These are phyloP conservation scores for Lenwebbia sp. DNA, from an alignment of 345 rosid genomes.

Conservation along the genomic window DNA sequence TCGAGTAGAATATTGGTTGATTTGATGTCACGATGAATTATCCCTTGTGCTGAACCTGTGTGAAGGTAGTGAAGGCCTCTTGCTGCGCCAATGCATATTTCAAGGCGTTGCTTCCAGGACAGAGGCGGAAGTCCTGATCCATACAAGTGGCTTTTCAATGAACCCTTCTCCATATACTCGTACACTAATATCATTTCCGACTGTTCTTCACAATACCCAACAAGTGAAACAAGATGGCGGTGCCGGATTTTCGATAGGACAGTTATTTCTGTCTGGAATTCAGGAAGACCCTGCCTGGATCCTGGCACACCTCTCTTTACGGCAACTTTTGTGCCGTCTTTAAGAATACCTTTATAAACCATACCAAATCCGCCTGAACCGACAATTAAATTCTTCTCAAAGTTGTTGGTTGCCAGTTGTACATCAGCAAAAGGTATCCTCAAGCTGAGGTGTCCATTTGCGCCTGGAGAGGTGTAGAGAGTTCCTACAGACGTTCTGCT, in stretches of 20 bases:
- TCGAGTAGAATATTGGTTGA: slow-evolving; percentile 88
- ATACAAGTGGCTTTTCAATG: slow-evolving; percentile 74
- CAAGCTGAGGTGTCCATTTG: slow-evolving; percentile 52
- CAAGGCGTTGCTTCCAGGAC: slow-evolving; percentile 92
- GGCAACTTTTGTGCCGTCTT: slow-evolving; percentile 70
- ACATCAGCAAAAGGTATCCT: slow-evolving; percentile 70
- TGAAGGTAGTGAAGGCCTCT: slow-evolving; percentile 95
- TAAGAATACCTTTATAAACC: slow-evolving; percentile 80
- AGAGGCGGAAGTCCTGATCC: slow-evolving; percentile 49
- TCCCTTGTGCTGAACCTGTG: slow-evolving; percentile 88
- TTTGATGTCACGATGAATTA: slow-evolving; percentile 94
- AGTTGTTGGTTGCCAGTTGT: slow-evolving; percentile 62
- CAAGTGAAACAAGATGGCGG: slow-evolving; percentile 85
- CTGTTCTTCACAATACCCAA: slow-evolving; percentile 91
- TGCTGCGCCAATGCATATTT: slow-evolving; percentile 85
- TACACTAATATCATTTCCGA: slow-evolving; percentile 91
- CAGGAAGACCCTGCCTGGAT: slow-evolving; percentile 93
- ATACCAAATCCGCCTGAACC: slow-evolving; percentile 95
- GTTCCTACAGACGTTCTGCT: slow-evolving; percentile 75
- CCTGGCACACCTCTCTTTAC: slow-evolving; percentile 89
- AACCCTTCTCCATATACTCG: slow-evolving; percentile 94
- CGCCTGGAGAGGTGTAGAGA: slow-evolving; percentile 39
- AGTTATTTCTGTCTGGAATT: slow-evolving; percentile 82
- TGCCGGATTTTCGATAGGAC: slow-evolving; percentile 80
- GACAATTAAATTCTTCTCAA: slow-evolving; percentile 53